Evolutionary conservation across 768 basidiomycete species (phyloP), one percentile per base, ranked within the genome.

Genomic region (Dacryopinax spathularia): DNA sequence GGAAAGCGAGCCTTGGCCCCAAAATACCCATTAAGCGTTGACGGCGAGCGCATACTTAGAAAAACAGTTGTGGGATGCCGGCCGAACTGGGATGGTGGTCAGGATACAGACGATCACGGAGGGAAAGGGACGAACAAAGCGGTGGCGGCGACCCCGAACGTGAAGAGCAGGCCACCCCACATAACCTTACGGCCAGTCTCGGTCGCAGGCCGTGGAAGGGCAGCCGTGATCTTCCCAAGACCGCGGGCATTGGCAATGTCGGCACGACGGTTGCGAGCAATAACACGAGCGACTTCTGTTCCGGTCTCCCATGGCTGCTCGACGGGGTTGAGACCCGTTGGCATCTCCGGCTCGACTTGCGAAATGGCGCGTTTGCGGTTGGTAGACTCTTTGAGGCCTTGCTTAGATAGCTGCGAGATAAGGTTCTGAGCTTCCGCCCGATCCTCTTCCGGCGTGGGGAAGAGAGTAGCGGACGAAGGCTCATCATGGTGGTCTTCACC

Each of bases 1-100:
- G 48, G 43, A 29, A 56, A 56, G 29, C 48, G 48, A 56, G 48
- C 48, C 48, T 56, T 56, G 18, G 48, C 48, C 31, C 48, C n/a
- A n/a, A 56, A 56, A 56, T 29, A 29, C 48, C 48, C 48, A 31
- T 56, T 31, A 31, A 56, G 48, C 48, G 31, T 44, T 20, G 25
- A 31, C 13, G 5, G 25, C 31, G 25, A 56, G 29, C 15, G 15
- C 48, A 56, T 56, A 56, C 48, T 31, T 29, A 56, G 48, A 56
- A 56, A 56, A 56, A 56, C 25, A 56, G 18, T 56, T 56, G 48
- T 9, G 48, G 48, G 29, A 56, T 56, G 48, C 48, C 48, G 13
- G 48, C 48, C 25, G 48, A 56, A 56, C 48, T 56, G 31, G 25
- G 5, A 29, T 27, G 12, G 25, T 27, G 10, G 48, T 56, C 31